These are phyloP conservation scores for Austroboletus rostrupii DNA, from an alignment of 1,284 basidiomycete genomes.

Conservation along the genomic window DNA sequence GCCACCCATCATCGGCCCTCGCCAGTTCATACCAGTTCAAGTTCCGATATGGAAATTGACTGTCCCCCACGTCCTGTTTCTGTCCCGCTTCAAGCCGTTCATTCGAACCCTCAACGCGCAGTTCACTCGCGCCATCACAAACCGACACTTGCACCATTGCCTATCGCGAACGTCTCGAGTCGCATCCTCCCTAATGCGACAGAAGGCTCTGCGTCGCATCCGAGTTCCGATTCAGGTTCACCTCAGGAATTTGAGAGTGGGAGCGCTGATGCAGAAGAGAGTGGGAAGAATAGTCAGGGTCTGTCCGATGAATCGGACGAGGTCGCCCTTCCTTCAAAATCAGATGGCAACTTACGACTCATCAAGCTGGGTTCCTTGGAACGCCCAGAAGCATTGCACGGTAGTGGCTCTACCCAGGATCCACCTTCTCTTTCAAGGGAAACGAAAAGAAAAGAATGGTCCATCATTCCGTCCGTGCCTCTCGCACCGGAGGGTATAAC, in stretches of 20 bases:
- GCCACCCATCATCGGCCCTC: conserved; percentile 6
- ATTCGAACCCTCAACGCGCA: background rate
- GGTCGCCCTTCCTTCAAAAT: background rate
- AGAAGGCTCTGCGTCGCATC: conserved; percentile 9
- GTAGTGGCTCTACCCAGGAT: background rate
- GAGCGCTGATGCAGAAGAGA: conserved; percentile 11
- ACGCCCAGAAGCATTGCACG: background rate
- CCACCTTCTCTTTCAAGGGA: background rate
- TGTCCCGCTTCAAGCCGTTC: conserved; percentile 13
- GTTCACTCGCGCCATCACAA: conserved; percentile 3
- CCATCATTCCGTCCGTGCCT: background rate
- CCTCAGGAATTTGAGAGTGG: conserved; percentile 15
- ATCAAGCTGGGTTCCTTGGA: conserved; percentile 1
- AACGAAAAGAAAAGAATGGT: conserved; percentile 2
- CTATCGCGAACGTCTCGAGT: conserved; percentile 16
- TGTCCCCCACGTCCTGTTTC: conserved; percentile 18
- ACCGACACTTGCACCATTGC: conserved; percentile 10
- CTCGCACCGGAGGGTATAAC: background rate
- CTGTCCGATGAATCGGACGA: conserved; percentile 10
- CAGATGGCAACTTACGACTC: conserved; percentile 2
- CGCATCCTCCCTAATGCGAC: conserved; percentile 10
- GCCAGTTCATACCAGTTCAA: conserved; percentile 4
- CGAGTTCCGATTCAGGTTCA: conserved; percentile 14
- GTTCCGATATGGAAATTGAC: conserved; percentile 30
- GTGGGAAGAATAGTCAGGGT: conserved; percentile 4